Evolutionary conservation across 305 asterid species (phyloP), one percentile per base, ranked within the genome.

Genomic region (Fraxinus baroniana): DNA sequence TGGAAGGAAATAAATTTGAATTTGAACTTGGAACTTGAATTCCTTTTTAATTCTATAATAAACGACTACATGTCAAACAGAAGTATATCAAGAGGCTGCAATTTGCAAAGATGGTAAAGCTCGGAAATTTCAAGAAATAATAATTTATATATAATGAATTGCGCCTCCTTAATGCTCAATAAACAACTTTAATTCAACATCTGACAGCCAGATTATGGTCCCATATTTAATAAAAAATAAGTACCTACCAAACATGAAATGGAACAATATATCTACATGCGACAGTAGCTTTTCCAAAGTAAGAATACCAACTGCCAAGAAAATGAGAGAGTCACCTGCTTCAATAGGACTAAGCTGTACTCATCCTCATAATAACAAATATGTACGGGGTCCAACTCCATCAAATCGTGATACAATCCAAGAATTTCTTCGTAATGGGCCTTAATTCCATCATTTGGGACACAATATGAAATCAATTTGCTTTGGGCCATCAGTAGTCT

Each of bases 401-500:
- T 91, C 79, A 95, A 85, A 79, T 91, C 97, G 28, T 70, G 82
- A 89, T 92, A 94, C 15, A 93, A 92, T 78, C 90, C 89, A 78
- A 94, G 94, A 87, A 91, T 83, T 87, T 96, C 98, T 85, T 86
- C 92, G 86, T 89, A 92, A 36, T 64, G 85, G 80, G 80, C 71
- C 44, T 79, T 81, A 49, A 81, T 86, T 77, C 86, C 81, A 79
- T 81, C 87, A 28, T 86, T 74, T 78, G 81, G 60, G 84, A 86
- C 85, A 62, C 86, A 74, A 75, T 79, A 81, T 74, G 92, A 87
- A 83, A 85, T 79, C 88, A 94, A 81, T 30, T 93, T 82, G 86
- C 89, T 89, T 39, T 81, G 92, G n/a, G 95, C 97, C 92, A 85
- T 88, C 91, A 92, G 79, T 74, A 94, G 89, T 93, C 99, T 94